Percentiles rank a stretch among this genome's conserved stretches.
Evolutionary conservation across 2,329 filamentous ascomycete genomes (phyloP).

Genomic region (Monosporascus ibericus): DNA sequence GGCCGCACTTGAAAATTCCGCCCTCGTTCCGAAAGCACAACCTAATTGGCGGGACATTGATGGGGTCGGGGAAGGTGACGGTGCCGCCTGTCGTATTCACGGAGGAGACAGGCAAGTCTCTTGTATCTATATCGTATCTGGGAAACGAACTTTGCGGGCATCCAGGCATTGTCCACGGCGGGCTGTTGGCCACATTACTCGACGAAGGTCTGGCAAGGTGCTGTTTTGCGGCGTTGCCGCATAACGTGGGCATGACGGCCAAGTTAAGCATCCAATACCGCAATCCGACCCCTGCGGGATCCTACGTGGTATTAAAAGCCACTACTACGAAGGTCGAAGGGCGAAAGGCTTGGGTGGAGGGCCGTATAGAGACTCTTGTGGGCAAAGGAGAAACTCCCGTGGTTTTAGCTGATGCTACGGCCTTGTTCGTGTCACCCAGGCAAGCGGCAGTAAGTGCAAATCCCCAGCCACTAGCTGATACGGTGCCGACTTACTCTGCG

Average conservation of each 20-base stretch:
- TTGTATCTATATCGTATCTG: slow-evolving; percentile 70
- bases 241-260: slow-evolving; percentile 80
- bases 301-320: slow-evolving; percentile 72
- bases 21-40: slow-evolving; percentile 62
- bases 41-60: slow-evolving; percentile 74
- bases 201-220: slow-evolving; percentile 86
- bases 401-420: slow-evolving; percentile 75
- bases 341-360: slow-evolving; percentile 90
- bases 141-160: slow-evolving; percentile 81
- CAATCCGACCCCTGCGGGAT: slow-evolving; percentile 67
- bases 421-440: slow-evolving; percentile 83
- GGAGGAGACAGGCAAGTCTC: slow-evolving; percentile 61
- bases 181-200: slow-evolving; percentile 82
- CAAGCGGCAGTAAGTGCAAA: slow-evolving; percentile 61
- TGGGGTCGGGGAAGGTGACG: slow-evolving; percentile 68
- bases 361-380: slow-evolving; percentile 72
- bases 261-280: slow-evolving; percentile 80
- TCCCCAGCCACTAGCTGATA: not conserved
- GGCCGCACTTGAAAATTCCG: slow-evolving; percentile 85
- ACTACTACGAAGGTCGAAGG: slow-evolving; percentile 82
- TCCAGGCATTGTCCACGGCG: slow-evolving; percentile 85
- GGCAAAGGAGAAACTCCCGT: slow-evolving; percentile 55
- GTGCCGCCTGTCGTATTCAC: slow-evolving; percentile 77
- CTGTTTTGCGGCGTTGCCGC: slow-evolving; percentile 82
- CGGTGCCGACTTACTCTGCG: not conserved